Percentiles rank a stretch among this genome's conserved stretches.
Evolutionary conservation across 2,329 filamentous ascomycete species (phyloP).

Genomic region (Tetracladium maxilliforme): DNA sequence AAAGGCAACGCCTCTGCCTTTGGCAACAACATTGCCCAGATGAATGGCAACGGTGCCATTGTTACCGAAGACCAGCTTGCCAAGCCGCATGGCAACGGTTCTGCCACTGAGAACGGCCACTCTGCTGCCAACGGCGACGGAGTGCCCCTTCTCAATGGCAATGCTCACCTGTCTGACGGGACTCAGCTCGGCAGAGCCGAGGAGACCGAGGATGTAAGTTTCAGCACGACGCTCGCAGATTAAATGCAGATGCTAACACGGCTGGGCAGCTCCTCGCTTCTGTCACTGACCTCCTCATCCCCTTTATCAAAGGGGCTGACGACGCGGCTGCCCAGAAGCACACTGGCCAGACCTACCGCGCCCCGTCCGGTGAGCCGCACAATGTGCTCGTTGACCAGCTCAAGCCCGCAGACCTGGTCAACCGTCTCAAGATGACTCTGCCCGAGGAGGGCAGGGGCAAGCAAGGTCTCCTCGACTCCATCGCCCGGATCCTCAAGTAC

Average conservation of each 20-base stretch:
- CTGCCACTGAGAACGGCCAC: no score
- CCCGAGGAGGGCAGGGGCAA: conserved; percentile 46
- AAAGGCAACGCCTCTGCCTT: no score
- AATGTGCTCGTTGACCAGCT: conserved; percentile 51
- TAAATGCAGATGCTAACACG: background rate
- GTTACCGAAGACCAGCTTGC: no score
- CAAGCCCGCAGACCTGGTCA: conserved; percentile 39
- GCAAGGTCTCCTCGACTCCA: conserved; percentile 57
- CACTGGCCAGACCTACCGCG: conserved; percentile 30
- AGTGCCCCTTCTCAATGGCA: no score
- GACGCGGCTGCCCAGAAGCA: conserved; percentile 37
- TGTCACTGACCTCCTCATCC: conserved; percentile 52
- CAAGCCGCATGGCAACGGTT: no score
- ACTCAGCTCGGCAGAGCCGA: no score
- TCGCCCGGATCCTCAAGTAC: conserved; percentile 61
- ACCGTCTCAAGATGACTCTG: conserved; percentile 41
- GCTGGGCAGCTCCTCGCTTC: conserved; percentile 46
- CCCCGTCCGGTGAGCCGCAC: conserved; percentile 20
- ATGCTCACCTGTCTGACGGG: no score
- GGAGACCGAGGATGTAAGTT: no score
- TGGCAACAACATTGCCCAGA: no score
- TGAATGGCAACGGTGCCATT: no score
- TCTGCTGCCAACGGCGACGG: no score
- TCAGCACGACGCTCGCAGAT: no score
- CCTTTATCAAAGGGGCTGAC: conserved; percentile 59